phyloP scores from a whole-genome alignment of 73 alveolate species.

The Breviolum minutum region DNA sequence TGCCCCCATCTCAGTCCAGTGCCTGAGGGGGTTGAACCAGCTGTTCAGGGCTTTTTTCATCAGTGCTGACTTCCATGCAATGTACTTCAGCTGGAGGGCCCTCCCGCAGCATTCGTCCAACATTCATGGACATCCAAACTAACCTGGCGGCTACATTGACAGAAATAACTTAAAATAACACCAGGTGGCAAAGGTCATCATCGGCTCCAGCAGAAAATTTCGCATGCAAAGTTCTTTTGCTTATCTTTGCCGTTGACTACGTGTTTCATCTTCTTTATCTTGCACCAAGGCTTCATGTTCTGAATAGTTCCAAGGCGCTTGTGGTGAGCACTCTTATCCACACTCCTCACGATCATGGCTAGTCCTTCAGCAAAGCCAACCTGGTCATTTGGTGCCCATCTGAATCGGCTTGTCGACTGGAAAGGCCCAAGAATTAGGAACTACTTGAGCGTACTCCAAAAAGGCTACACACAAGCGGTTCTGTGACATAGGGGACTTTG shows the following conservation, averaged over 20 bases:
- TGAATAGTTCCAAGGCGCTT: background rate
- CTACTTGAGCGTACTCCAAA: no score
- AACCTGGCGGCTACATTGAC: background rate
- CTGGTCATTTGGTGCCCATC: background rate
- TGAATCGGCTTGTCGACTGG: no score
- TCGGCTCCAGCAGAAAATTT: background rate
- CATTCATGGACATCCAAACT: constrained; percentile 85
- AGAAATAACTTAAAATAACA: no score
- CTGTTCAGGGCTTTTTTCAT: no score
- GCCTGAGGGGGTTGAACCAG: no score
- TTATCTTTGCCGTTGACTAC: background rate
- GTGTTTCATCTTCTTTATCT: background rate
- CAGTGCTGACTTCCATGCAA: no score
- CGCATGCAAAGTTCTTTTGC: background rate
- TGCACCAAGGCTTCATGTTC: background rate
- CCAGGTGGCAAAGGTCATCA: background rate
- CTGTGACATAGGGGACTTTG: no score
- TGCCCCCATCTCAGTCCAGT: no score
- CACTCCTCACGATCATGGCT: constrained; percentile 63
- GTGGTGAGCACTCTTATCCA: constrained; percentile 83
- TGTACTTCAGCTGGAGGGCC: constrained; percentile 31
- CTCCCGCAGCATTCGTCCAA: constrained; percentile 84
- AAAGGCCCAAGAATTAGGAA: no score
- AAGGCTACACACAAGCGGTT: no score
- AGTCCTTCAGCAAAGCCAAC: constrained; percentile 79